Evolutionary conservation across 2,329 filamentous ascomycete genomes (phyloP).

Genomic region (Penicillium fuscoglaucum): DNA sequence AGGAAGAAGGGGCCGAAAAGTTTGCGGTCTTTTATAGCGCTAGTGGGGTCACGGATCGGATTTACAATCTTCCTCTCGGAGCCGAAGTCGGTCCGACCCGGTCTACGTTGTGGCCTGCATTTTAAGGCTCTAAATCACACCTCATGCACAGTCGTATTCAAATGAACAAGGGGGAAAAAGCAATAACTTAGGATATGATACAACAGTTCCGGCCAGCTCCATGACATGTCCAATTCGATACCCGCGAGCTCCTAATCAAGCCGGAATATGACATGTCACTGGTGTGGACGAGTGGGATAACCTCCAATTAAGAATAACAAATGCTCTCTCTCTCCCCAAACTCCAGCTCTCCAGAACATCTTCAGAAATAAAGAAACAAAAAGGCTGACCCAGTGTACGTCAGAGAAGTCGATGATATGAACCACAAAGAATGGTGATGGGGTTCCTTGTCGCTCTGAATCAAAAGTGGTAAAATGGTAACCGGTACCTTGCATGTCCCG

Average conservation of each 20-base stretch:
- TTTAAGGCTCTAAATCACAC: not conserved
- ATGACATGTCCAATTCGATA: not conserved
- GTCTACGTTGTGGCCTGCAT: not conserved
- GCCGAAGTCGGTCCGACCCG: not conserved
- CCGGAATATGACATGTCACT: not conserved
- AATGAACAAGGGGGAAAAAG: not conserved
- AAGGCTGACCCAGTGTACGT: not conserved
- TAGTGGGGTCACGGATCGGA: constrained; percentile 32
- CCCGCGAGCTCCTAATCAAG: not conserved
- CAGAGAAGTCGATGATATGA: not conserved
- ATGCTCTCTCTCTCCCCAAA: not conserved
- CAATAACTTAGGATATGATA: constrained; percentile 2
- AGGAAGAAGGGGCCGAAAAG: constrained; percentile 23
- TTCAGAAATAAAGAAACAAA: not conserved
- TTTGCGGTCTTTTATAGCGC: constrained; percentile 30
- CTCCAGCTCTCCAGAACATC: not conserved
- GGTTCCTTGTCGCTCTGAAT: not conserved
- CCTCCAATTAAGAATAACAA: not conserved
- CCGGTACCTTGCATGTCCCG: not conserved
- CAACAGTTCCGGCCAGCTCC: not conserved
- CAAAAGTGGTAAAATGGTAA: not conserved
- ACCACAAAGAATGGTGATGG: not conserved
- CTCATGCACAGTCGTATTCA: not conserved
- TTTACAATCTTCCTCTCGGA: constrained; percentile 19
- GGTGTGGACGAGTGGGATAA: not conserved